Base-by-base conservation (phyloP, 768 basidiomycete species). In the Rhodotorula kratochvilovae region DNA sequence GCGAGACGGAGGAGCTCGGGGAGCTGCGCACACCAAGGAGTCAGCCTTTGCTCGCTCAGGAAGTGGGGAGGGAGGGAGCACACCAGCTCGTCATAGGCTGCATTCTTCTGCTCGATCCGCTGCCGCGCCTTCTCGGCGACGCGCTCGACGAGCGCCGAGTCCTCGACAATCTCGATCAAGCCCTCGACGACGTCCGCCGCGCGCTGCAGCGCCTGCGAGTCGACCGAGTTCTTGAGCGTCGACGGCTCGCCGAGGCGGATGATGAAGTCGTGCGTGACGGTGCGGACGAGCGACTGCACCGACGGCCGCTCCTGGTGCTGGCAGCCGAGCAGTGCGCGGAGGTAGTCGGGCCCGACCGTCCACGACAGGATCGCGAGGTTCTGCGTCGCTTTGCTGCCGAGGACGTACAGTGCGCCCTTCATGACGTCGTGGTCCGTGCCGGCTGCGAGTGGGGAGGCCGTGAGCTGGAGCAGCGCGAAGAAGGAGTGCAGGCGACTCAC, bases 351-450 rank as follows among this genome's bases (percentile, higher is more conserved):
- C 2, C 86, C 84, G 48, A 89, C 62, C 11, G 53, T 35, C 63
- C 89, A 87, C 78, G 92, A 90, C 85, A 79, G 59, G 27, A 78
- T 75, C 55, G 68, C 56, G 63, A 76, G 84, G 64, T 73, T 73
- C 45, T 66, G 70, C 31, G 61, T 62, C 51, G 45, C 55, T 63
- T 81, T 82, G 61, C 76, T 56, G 31, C 75, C 75, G 25, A 78
- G 70, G 33, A 78, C 73, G 69, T 83, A 83, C 67, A 83, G 83
- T 29, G 82, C 84, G 81, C 92, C 92, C 81, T 96, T 94, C 87
- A 92, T 90, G n/a, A 89, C 85, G 78, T 92, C 90, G 75, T 90
- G 90, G 50, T 93, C 91, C 29, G 84, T 85, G 5, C 88, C 90
- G 12, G 88, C 86, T 61, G 85, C 83, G n/a, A 10, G 86, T 84